Evolutionary conservation across 1,139 yeast species (phyloP).

Genomic region (Debaryomyces psychrophilus): DNA sequence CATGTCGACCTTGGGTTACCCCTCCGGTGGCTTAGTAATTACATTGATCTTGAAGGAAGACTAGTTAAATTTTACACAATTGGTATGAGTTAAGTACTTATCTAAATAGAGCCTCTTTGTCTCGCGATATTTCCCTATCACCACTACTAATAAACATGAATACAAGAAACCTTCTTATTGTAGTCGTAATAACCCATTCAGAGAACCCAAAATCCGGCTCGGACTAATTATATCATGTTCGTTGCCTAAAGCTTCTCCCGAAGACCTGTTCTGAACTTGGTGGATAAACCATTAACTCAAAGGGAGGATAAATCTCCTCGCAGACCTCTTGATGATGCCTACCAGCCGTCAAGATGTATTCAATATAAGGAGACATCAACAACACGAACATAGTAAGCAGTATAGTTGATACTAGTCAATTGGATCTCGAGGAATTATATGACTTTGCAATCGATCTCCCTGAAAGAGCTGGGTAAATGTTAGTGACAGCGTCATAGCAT

Average conservation of each 20-base stretch:
- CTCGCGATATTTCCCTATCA: not conserved
- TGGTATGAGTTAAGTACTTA: not conserved
- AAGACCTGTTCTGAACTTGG: not conserved
- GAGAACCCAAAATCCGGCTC: not conserved
- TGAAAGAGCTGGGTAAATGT: conserved; percentile 11
- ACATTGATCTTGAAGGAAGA: not conserved
- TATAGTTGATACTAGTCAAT: not conserved
- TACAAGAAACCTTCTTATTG: not conserved
- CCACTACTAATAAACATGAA: not conserved
- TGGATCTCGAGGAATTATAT: conserved; percentile 11
- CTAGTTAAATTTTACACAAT: not conserved
- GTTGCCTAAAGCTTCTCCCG: not conserved
- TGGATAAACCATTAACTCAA: conserved; percentile 4
- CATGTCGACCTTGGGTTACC: conserved; percentile 13
- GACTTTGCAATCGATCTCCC: conserved; percentile 12
- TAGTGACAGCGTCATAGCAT: conserved; percentile 9
- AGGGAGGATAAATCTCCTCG: not conserved
- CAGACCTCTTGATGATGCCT: not conserved
- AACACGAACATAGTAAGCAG: not conserved
- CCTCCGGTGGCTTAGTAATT: conserved; percentile 2
- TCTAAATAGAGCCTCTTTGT: not conserved
- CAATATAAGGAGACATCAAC: not conserved
- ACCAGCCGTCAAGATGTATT: not conserved
- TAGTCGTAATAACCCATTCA: not conserved
- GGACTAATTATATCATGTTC: not conserved